Evolutionary conservation across 495 filamentous ascomycete genomes (phyloP).

Genomic region (Hypoxylon rickii): DNA sequence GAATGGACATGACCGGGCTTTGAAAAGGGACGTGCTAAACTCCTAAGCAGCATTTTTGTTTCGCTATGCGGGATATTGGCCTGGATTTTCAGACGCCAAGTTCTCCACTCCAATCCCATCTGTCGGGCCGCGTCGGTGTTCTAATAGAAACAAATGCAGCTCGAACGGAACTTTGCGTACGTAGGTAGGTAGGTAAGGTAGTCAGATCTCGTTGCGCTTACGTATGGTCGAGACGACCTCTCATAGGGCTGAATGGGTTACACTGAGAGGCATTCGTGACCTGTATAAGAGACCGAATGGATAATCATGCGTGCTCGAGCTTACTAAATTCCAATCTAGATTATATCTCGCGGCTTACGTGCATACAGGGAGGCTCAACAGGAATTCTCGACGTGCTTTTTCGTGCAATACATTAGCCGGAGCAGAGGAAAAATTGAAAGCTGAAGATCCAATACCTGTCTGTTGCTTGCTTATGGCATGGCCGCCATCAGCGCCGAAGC

Average conservation of each 20-base stretch:
- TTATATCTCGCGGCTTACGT: slow-evolving; percentile 29
- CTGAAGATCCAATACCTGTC: slow-evolving; percentile 20
- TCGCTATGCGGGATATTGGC: neutral
- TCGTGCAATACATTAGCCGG: slow-evolving; percentile 16
- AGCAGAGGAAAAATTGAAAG: neutral
- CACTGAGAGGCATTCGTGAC: slow-evolving; percentile 21
- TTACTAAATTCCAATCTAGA: slow-evolving; percentile 28
- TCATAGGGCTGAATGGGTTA: slow-evolving; percentile 32
- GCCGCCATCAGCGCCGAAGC: neutral
- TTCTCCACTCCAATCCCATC: neutral
- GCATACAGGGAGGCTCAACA: slow-evolving; percentile 20
- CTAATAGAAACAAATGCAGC: slow-evolving; percentile 6
- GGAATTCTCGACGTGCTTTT: neutral
- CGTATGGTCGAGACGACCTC: slow-evolving; percentile 26
- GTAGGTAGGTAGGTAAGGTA: no score
- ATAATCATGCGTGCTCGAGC: slow-evolving; percentile 19
- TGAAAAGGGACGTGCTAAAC: neutral
- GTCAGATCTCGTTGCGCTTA: slow-evolving; percentile 28
- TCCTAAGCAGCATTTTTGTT: slow-evolving; percentile 2
- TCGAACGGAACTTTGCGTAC: slow-evolving; percentile 18
- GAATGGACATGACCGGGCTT: slow-evolving; percentile 12
- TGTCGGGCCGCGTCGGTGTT: slow-evolving; percentile 26
- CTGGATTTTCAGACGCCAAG: neutral
- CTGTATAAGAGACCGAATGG: slow-evolving; percentile 13
- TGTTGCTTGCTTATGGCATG: slow-evolving; percentile 3